phyloP scores from a whole-genome alignment of 352 stramenopile species.

The Pythium rishiriense region DNA sequence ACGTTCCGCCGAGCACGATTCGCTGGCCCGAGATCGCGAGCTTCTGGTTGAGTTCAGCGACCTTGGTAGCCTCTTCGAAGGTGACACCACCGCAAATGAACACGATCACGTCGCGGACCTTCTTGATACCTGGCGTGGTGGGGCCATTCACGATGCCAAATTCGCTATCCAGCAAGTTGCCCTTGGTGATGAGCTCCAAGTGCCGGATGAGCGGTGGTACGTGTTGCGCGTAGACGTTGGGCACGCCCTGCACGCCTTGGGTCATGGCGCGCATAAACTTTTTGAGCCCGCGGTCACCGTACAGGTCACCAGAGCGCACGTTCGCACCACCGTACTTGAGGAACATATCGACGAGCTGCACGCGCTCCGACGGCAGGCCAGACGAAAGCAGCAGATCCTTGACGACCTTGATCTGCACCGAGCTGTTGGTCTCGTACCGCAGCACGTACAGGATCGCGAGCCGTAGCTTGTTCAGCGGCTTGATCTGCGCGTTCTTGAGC shows the following conservation, averaged over 20 bases:
- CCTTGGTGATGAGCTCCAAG: slow-evolving; percentile 84
- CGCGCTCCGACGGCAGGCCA: slow-evolving; percentile 44
- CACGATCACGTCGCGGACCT: slow-evolving; percentile 96
- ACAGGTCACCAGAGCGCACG: slow-evolving; percentile 71
- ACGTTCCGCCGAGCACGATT: slow-evolving; percentile 95
- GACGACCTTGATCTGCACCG: slow-evolving; percentile 77
- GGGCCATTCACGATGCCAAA: slow-evolving; percentile 98
- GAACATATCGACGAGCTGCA: slow-evolving; percentile 63
- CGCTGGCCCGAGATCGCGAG: slow-evolving; percentile 74
- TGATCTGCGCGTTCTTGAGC: slow-evolving; percentile 83
- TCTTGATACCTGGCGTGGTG: slow-evolving; percentile 94
- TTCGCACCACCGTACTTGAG: slow-evolving; percentile 73
- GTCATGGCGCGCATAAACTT: slow-evolving; percentile 92
- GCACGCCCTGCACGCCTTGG: slow-evolving; percentile 93
- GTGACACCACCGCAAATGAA: slow-evolving; percentile 98
- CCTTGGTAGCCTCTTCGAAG: slow-evolving; percentile 98
- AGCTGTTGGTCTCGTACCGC: slow-evolving; percentile 94
- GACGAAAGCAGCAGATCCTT: slow-evolving; percentile 63
- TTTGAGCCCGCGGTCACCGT: slow-evolving; percentile 80
- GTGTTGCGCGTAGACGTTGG: slow-evolving; percentile 99
- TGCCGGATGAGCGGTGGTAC: slow-evolving; percentile 95
- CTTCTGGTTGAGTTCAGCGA: slow-evolving; percentile 96
- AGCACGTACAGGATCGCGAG: slow-evolving; percentile 98
- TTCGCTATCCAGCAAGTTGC: slow-evolving; percentile 71
- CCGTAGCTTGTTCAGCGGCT: slow-evolving; percentile 97